A percentile compares a stretch with the other conserved stretches of the same genome.
Conservation (phyloP, 495 filamentous ascomycete genomes). For the Penicillium dipodomyicola region DNA sequence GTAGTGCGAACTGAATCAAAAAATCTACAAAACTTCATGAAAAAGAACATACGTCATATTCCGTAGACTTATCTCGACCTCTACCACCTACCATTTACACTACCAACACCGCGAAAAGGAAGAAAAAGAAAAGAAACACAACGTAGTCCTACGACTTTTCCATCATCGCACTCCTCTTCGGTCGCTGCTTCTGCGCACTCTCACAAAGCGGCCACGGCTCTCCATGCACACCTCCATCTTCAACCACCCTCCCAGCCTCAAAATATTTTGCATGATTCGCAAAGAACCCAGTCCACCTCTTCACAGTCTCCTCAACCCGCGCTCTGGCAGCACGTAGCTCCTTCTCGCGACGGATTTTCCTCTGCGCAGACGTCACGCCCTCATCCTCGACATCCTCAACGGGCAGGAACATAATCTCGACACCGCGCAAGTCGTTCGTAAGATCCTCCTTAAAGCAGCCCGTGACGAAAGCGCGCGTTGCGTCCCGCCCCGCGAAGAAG, state of each 20-base stretch:
- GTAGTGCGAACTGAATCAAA: conserved; percentile 37
- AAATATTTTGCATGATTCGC: conserved; percentile 70
- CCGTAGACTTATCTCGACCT: conserved; percentile 7
- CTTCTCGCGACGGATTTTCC: conserved; percentile 53
- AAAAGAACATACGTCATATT: conserved; percentile 5
- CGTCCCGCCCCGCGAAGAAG: conserved; percentile 85
- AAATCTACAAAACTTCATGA: conserved; percentile 36
- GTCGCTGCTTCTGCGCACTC: conserved; percentile 41
- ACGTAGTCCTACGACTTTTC: conserved; percentile 10
- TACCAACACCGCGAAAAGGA: neutral
- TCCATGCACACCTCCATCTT: conserved; percentile 25
- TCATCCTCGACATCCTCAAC: conserved; percentile 59
- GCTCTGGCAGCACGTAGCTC: conserved; percentile 46
- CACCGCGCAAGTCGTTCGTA: conserved; percentile 76
- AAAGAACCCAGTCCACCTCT: conserved; percentile 65
- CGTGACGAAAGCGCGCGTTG: conserved; percentile 90
- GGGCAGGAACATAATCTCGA: conserved; percentile 86
- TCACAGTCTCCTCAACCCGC: conserved; percentile 44
- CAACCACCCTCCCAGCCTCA: conserved; percentile 63
- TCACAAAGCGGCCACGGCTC: conserved; percentile 50
- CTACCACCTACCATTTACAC: neutral
- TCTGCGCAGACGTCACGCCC: conserved; percentile 50
- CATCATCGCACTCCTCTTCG: conserved; percentile 35
- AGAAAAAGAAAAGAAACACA: neutral
- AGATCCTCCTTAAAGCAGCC: conserved; percentile 88